Base-by-base conservation (phyloP, 23 red algal species). In the Gracilaria vermiculophylla region DNA sequence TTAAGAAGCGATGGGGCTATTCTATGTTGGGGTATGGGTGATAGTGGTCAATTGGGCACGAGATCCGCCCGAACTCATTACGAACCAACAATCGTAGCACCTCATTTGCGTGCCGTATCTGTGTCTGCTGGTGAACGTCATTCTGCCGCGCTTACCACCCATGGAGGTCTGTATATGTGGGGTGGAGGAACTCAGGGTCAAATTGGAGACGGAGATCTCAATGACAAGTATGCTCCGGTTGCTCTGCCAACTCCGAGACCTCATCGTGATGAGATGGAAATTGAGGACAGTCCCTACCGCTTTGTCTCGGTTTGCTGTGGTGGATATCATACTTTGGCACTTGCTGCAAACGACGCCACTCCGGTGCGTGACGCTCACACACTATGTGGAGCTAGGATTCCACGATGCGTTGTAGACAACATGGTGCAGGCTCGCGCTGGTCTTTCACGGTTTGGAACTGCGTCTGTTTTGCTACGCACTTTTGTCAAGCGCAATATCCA, bases 131-230 rank as follows among this genome's bases (percentile, higher is more conserved):
- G 91, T 14, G 85, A 81, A 47, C 53, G 53, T 21, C 96, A 98
- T 61, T 94, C 89, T 57, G 76, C 82, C 17, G 92, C 92, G 34
- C 29, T 98, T 39, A 82, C 64, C 31, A 80, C 27, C 19, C 52
- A 94, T 17, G 96, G 96, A 15, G 76, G 44, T 2, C 73, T 85
- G 2, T 92, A 83, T 56, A 2, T 92, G 8, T 98, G 96, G 96
- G 96, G 96, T 82, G 79, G 72, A 44, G 93, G 93, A 47, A 81
- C 78, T 33, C 58, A 74, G 27, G 96, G 91, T 16, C 96, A 98
- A 75, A 57, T 94, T 45, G 96, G 96, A 23, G 84, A 95, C 61
- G 92, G 84, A 28, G 83, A 92, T 36, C 52, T 92, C 23, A 51
- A 53, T 48, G 96, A 98, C 66, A 95, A 94, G 27, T 76, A 83